phyloP scores from a whole-genome alignment of 2,329 filamentous ascomycete genomes.

The Diplodia scrobiculata region DNA sequence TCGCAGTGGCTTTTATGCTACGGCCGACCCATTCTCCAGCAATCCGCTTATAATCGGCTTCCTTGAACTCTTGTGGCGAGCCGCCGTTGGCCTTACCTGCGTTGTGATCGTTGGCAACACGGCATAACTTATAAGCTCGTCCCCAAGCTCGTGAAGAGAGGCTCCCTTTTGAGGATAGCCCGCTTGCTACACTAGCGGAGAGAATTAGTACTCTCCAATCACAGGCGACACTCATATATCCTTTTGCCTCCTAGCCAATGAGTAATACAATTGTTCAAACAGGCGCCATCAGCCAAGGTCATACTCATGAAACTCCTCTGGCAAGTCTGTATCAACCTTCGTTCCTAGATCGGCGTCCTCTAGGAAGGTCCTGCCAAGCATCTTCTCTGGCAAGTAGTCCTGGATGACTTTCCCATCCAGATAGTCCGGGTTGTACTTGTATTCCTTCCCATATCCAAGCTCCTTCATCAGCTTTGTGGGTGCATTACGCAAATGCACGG shows the following conservation, averaged over 20 bases:
- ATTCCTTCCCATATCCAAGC: constrained; percentile 83
- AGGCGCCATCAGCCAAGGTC: constrained; percentile 10
- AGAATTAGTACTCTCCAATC: neutral
- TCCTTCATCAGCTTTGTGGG: constrained; percentile 93
- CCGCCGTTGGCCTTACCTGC: neutral
- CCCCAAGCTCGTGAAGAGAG: neutral
- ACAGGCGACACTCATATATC: too few species aligned
- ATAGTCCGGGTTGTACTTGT: constrained; percentile 97
- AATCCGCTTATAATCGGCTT: neutral
- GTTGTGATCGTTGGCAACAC: neutral
- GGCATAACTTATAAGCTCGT: neutral
- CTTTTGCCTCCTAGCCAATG: neutral
- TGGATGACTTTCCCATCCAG: constrained; percentile 77
- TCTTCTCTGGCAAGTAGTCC: constrained; percentile 81
- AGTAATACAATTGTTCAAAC: neutral
- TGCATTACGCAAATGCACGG: constrained; percentile 85
- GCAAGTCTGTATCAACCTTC: constrained; percentile 71
- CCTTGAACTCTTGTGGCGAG: neutral
- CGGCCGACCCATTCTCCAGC: neutral
- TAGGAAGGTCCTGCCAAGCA: constrained; percentile 72
- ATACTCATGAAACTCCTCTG: constrained; percentile 31
- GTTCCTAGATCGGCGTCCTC: constrained; percentile 79
- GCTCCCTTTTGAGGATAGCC: neutral
- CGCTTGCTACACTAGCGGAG: neutral
- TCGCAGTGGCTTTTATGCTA: neutral